Evolutionary conservation across 306 rosid species (phyloP), one percentile per base, ranked within the genome.

Genomic region (Rosa lucieae): DNA sequence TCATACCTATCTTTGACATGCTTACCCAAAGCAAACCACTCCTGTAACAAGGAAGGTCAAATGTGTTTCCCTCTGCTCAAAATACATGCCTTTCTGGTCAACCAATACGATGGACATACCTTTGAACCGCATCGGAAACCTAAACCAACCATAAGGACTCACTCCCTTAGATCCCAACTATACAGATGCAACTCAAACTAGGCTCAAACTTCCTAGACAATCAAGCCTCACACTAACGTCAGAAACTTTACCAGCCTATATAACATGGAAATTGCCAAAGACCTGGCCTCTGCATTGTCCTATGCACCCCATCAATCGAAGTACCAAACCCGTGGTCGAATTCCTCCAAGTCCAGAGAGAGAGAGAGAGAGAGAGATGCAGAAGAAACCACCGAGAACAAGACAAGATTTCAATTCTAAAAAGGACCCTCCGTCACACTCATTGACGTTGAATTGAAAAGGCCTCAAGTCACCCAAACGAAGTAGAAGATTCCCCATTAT

Each of bases 371-470:
- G 1, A 47, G 52, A 13, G 53, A 7, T 23, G 17, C 42, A 35
- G 21, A 65, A 65, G n/a, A 65, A 6, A 65, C 69, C n/a, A 65
- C 69, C 69, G 6, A 65, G 49, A 8, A 78, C 82, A 66, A 59
- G 84, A 83, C 82, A 85, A 74, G 75, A 84, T 79, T 84, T 81
- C 51, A 82, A 75, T 69, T 85, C 86, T 35, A 13, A 14, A 65
- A 23, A 65, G n/a, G n/a, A 6, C 18, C n/a, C 10, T 63, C 69
- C 69, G 5, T 65, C 21, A 14, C 26, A 61, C 43, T 65, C 69
- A 32, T 65, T 65, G 69, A 65, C 69, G n/a, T 32, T 15, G 69
- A 65, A 35, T 5, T 17, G 10, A 32, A 65, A 65, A 65, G n/a
- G 69, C 8, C 9, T 59, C 4, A 6, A 32, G 5, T 65, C 69